Percentiles rank a stretch among this genome's conserved stretches.
These are phyloP conservation scores for Bruguiera hainesii DNA, from an alignment of 441 rosid genomes.

Conservation along the genomic window DNA sequence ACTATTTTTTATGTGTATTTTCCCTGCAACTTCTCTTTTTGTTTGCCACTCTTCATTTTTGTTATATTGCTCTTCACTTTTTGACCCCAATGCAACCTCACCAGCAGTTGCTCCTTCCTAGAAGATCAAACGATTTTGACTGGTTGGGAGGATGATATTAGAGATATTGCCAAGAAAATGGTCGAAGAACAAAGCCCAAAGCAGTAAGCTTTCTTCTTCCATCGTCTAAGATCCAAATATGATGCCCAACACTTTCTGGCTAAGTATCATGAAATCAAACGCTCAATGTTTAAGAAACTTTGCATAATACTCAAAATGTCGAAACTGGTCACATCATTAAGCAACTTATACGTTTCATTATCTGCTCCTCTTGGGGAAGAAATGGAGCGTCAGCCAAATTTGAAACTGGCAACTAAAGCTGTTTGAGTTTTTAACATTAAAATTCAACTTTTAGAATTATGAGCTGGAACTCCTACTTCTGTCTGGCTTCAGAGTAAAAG, in stretches of 20 bases:
- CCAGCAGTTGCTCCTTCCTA: conserved; percentile 37
- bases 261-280: too few species aligned
- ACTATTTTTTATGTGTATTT: background rate
- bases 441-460: too few species aligned
- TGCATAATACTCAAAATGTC: too few species aligned
- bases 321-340: too few species aligned
- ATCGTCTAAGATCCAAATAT: background rate
- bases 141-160: conserved; percentile 69
- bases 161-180: conserved; percentile 51
- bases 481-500: background rate
- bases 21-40: background rate
- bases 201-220: conserved; percentile 33
- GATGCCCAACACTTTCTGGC: too few species aligned
- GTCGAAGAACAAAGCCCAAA: conserved; percentile 56
- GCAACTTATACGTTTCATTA: too few species aligned
- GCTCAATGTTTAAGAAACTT: too few species aligned
- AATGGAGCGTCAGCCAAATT: too few species aligned
- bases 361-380: too few species aligned
- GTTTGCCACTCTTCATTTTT: background rate
- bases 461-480: too few species aligned
- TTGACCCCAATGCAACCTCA: background rate
- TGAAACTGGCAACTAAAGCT: too few species aligned
- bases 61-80: background rate
- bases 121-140: conserved; percentile 44
- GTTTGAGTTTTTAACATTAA: too few species aligned